Base-by-base conservation (phyloP, 2,329 filamentous ascomycete species). In the Neofusicoccum ribis region DNA sequence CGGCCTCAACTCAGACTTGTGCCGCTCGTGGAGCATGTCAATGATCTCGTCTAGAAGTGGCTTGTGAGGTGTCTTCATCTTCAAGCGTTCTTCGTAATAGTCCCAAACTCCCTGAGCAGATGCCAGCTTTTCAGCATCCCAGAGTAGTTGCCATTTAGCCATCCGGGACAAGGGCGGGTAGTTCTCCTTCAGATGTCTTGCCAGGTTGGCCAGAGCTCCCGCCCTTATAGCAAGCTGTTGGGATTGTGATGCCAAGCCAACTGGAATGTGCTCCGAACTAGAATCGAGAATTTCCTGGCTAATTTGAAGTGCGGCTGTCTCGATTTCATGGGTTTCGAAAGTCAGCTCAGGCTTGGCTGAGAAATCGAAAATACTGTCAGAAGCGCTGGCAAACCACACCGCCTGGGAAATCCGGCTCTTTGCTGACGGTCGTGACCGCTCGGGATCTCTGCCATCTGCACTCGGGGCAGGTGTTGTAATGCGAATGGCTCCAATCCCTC, bases 401-500 rank as follows among this genome's bases (percentile, higher is more conserved):
- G 93, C 93, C 79, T 99, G 93, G 73, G 97, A 92, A 46, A 99
- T 84, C 78, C 95, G 97, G 78, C 88, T 91, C 78, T 92, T 95
- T 6, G 92, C 91, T 1, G 91, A 93, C 15, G 96, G 86, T 69
- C 80, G 80, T 9, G 70, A 68, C 31, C 73, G 74, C 54, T 73
- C 89, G 20, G 66, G 64, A 11, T 70, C 68, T 14, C 69, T 64
- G 4, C 86, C 81, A 3, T 89, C 86, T 12, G 86, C 88, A 4
- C 86, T 86, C 31, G 89, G 81, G 15, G 86, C 82, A 34, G 86
- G 73, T 14, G 81, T 80, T 59, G 79, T 79, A 44, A 88, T 75
- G 60, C 86, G 82, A 56, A 88, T 74, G n/a, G 88, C 74, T 12
- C 87, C 87, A 70, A 83, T 84, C 41, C 83, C 82, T 68, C 84